Evolutionary conservation across 306 rosid genomes (phyloP).

Genomic region (Cercis canadensis): DNA sequence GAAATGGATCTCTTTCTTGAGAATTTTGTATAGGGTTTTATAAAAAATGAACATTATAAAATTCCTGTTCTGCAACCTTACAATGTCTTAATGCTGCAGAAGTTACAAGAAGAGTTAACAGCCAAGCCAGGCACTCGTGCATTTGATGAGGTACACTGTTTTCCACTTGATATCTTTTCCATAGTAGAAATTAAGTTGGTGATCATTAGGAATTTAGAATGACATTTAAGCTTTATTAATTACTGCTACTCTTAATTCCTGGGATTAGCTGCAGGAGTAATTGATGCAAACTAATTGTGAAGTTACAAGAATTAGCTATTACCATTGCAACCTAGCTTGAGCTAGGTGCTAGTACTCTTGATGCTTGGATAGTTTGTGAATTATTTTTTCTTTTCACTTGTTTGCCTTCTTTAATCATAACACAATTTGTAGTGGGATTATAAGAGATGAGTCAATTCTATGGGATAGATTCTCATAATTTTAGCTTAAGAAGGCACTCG

Average conservation of each 20-base stretch:
- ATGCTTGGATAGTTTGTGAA: not conserved
- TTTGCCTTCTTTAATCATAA: not conserved
- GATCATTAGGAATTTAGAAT: not conserved
- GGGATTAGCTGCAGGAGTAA: not conserved
- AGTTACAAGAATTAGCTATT: constrained; percentile 1
- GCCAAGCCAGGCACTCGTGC: constrained; percentile 77
- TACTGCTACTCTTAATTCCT: not conserved
- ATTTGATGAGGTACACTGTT: constrained; percentile 77
- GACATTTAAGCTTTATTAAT: not conserved
- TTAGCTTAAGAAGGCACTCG: constrained; percentile 9
- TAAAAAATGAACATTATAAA: not conserved
- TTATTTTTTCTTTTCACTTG: not conserved
- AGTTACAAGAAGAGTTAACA: constrained; percentile 68
- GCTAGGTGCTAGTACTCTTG: not conserved
- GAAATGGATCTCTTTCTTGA: not conserved
- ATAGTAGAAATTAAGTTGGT: constrained; percentile 10
- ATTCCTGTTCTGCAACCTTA: constrained; percentile 13
- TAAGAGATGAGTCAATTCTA: constrained; percentile 19
- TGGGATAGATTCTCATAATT: constrained; percentile 12
- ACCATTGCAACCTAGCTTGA: constrained; percentile 7
- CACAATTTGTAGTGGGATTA: not conserved
- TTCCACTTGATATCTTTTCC: constrained; percentile 25
- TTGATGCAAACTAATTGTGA: constrained; percentile 1
- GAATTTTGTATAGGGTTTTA: constrained; percentile 1
- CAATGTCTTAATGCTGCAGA: constrained; percentile 53